A percentile compares a stretch with the other conserved stretches of the same genome.
Conservation (phyloP, 2,329 filamentous ascomycete genomes). For the Zymoseptoria pseudotritici region DNA sequence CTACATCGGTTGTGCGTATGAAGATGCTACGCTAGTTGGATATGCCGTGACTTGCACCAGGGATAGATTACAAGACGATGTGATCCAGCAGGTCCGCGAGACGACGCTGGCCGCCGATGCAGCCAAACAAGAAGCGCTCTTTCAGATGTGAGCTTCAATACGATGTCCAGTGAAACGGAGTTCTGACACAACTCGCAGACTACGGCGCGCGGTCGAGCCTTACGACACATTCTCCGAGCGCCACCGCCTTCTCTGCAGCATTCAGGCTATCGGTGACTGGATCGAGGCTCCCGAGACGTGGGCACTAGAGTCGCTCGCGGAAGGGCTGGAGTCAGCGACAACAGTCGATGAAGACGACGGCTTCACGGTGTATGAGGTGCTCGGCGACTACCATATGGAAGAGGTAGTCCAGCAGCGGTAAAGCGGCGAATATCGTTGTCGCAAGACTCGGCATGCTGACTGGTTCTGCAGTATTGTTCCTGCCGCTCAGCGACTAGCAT, state of each 20-base stretch:
- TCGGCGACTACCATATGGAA: neutral
- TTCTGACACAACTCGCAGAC: neutral
- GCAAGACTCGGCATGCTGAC: neutral
- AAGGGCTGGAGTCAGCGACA: neutral
- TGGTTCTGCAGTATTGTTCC: neutral
- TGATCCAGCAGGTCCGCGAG: neutral
- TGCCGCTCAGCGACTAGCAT: neutral
- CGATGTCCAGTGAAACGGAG: neutral
- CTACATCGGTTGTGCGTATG: neutral
- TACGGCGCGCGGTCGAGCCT: neutral
- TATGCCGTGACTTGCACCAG: neutral
- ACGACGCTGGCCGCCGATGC: neutral
- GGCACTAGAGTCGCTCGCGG: neutral
- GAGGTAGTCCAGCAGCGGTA: neutral
- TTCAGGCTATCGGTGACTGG: neutral
- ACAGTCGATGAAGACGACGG: neutral
- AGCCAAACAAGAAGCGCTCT: neutral
- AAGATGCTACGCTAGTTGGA: neutral
- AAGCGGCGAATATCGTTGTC: neutral
- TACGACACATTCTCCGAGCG: neutral
- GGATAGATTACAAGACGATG: neutral
- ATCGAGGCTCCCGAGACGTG: neutral
- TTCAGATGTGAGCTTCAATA: neutral
- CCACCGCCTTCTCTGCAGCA: neutral
- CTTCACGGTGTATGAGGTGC: neutral